Evolutionary conservation across 345 rosid species (phyloP).

Genomic region (Moricandia moricandioides): DNA sequence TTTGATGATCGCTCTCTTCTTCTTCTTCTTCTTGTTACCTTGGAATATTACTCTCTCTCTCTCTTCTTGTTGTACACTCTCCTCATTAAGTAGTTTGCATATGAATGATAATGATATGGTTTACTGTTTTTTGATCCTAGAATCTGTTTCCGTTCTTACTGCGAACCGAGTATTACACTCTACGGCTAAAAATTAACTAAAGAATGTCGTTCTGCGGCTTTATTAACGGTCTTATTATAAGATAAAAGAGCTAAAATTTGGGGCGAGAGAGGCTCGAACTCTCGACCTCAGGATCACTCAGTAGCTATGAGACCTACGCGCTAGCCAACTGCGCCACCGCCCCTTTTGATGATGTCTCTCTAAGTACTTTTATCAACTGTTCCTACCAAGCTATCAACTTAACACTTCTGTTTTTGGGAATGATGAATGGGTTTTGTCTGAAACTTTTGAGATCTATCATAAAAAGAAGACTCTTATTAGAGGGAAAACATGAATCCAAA

Average conservation of each 20-base stretch:
- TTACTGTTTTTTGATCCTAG: neutral
- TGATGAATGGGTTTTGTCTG: neutral
- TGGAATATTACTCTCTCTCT: neutral
- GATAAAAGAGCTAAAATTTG: no score
- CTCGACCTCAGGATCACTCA: constrained; percentile 97
- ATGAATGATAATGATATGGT: neutral
- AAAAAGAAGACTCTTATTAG: neutral
- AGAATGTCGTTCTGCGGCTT: no score
- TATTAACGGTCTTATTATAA: no score
- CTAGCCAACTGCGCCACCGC: constrained; percentile 99
- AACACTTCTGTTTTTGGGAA: neutral
- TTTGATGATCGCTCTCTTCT: neutral
- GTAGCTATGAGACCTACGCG: constrained; percentile 94
- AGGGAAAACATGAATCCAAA: neutral
- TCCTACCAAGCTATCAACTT: neutral
- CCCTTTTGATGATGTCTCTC: constrained; percentile 31
- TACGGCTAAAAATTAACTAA: neutral
- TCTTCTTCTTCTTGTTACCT: neutral
- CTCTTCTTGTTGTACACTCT: constrained; percentile 12
- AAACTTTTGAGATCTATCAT: neutral
- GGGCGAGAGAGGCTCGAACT: constrained; percentile 96
- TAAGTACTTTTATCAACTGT: no score
- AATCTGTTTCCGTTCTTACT: neutral
- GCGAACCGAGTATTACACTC: neutral
- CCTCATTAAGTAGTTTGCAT: neutral